These are phyloP conservation scores for Melocanna baccifera DNA, from an alignment of 176 grass and related monocot genomes.

Conservation along the genomic window DNA sequence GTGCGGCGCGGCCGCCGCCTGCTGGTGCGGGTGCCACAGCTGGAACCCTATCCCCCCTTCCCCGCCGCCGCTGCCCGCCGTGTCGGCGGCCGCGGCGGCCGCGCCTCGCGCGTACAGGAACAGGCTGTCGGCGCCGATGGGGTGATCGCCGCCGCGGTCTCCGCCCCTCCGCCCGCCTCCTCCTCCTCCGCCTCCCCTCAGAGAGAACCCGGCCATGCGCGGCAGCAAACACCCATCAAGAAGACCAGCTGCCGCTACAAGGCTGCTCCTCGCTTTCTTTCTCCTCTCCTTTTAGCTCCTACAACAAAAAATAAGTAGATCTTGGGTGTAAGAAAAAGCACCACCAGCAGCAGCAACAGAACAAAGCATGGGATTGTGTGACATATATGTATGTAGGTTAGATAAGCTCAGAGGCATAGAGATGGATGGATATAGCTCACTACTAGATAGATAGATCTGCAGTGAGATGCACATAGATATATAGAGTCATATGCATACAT, in stretches of 20 bases:
- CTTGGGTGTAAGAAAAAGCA: conserved; percentile 39
- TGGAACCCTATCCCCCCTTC: conserved; percentile 68
- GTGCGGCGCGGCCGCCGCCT: conserved; percentile 38
- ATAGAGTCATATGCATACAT: neutral
- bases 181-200: conserved; percentile 56
- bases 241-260: neutral
- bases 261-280: neutral
- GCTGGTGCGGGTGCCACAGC: conserved; percentile 80
- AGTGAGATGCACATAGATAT: conserved; percentile 19
- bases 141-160: conserved; percentile 38
- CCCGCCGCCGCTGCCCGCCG: conserved; percentile 50
- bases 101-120: conserved; percentile 75
- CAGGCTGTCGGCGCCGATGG: conserved; percentile 60
- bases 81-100: conserved; percentile 54
- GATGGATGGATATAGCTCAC: conserved; percentile 2
- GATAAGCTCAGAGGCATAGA: neutral
- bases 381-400: conserved; percentile 19
- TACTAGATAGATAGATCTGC: conserved; percentile 24
- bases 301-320: conserved; percentile 32
- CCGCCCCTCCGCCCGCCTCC: conserved; percentile 25
- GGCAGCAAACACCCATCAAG: conserved; percentile 62
- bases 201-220: conserved; percentile 89
- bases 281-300: conserved; percentile 1
- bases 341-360: conserved; percentile 7
- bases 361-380: conserved; percentile 21